Base-by-base conservation (phyloP, 1,284 basidiomycete species). In the Tausonia pullulans region DNA sequence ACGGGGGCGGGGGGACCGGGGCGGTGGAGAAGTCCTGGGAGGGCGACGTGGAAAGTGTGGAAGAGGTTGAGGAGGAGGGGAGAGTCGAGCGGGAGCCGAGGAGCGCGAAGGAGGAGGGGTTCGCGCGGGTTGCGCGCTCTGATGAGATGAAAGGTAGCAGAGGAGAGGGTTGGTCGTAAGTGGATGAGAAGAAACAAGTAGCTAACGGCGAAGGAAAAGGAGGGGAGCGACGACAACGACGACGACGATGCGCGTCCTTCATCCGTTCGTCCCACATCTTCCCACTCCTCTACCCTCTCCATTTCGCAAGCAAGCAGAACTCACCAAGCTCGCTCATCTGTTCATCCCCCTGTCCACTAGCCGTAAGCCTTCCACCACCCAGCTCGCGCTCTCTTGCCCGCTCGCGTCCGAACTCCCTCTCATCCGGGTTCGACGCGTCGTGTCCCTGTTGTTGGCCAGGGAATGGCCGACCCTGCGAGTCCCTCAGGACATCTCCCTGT, bases 41-140 rank as follows among this genome's bases (percentile, higher is more conserved):
- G 16, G 63, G 63, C 8, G 67, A 66, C 11, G 61, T 53, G 1
- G 64, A 61, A 5, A 63, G 44, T 2, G 67, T 62, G 39, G 58
- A 52, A 14, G 69, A 68, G 9, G 68, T 63, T 10, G 63, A 65
- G 11, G 65, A 51, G 43, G 70, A 71, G 60, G 68, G 68, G 52
- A 8, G n/a, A 14, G 14, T 27, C 9, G 52, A 53, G 9, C 11
- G 52, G n/a, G 52, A 53, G 52, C 16, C 52, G 52, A 9, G 8
- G 52, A n/a, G 52, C 16, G n/a, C 52, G 52, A 53, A 53, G 16
- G 40, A 8, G 52, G 52, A 16, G 52, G 14, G 14, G 48, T 14
- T 49, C 10, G 48, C 9, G 14, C 10, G 14, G 9, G 14, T 49
- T 9, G 48, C 27, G 27, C 27, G 27, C 27, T 27, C 27, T 27